Evolutionary conservation across 2,329 filamentous ascomycete species (phyloP), one percentile per base, ranked within the genome.

Genomic region (Fusarium gaditjirri): DNA sequence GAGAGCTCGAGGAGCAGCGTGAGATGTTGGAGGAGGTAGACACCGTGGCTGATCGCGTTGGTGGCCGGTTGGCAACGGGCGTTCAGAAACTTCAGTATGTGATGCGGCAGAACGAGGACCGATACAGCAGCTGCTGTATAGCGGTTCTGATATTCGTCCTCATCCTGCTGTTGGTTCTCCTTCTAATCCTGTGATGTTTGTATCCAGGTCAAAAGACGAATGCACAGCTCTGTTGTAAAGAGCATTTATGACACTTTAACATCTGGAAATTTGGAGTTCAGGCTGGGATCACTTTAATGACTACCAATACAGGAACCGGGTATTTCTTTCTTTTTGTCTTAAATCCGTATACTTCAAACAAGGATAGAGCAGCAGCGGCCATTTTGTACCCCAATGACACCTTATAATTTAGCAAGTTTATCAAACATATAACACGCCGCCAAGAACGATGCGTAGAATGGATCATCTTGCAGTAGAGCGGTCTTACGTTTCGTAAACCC

Each of bases 1-100:
- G 95, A 63, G 96, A 99, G 84, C 86, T 99, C 49, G 97, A 98
- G 83, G 96, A 99, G 84, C 96, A 99, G 86, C 88, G 88, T 27
- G 93, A 94, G 81, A 92, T 98, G 88, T 86, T 99, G 63, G 91
- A 96, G 71, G 91, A 93, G 57, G 92, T 97, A 43, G 95, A 98
- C 82, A 88, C 87, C 35, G 86, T 97, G 62, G 94, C 94, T 8
- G 95, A 98, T 80, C 88, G 95, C 38, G 94, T 99, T 3, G 93
- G 94, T 19, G 93, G 94, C 3, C 91, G 96, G 79, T 83, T 99
- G 77, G 90, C 94, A 83, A 94, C 88, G 61, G 96, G 96, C 25
- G 90, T 98, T 85, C 92, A 93, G 83, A 95, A 93, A 84, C 90
- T 99, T 77, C 90, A 91, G 73, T 89, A 93, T 81, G 92, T 99